phyloP scores from a whole-genome alignment of 495 filamentous ascomycete genomes.

The Penicillium salamii region DNA sequence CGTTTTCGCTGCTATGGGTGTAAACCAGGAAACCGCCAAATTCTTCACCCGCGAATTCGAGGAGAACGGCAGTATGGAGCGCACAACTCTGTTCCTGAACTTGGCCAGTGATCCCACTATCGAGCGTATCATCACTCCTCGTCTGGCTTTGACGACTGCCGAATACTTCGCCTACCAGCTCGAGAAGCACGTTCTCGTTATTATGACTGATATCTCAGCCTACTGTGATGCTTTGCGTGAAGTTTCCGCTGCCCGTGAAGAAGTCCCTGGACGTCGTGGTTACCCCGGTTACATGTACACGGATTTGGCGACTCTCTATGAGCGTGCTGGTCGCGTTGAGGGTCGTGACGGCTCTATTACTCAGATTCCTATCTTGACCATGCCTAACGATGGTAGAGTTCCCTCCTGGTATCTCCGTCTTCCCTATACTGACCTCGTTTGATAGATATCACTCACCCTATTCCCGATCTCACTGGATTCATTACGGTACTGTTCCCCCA shows the following conservation, averaged over 20 bases:
- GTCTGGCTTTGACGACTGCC: constrained; percentile 95
- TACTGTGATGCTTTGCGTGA: constrained; percentile 99
- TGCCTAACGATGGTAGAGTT: constrained; percentile 99
- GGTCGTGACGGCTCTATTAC: constrained; percentile 98
- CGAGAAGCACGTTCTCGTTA: constrained; percentile 98
- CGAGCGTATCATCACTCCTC: constrained; percentile 99
- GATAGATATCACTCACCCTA: constrained; percentile 98
- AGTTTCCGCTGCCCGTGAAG: constrained; percentile 95
- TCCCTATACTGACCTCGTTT: too few species aligned
- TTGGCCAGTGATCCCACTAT: constrained; percentile 99
- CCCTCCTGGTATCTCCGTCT: too few species aligned
- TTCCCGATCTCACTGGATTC: constrained; percentile 97
- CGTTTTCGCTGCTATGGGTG: constrained; percentile 99
- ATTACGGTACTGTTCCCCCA: constrained; percentile 56
- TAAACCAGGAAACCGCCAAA: constrained; percentile 97
- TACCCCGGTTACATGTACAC: constrained; percentile 99
- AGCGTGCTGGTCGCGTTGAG: constrained; percentile 96
- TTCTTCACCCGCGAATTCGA: constrained; percentile 99
- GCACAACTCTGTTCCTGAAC: constrained; percentile 96
- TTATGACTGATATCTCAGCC: constrained; percentile 94
- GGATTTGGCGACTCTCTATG: constrained; percentile 99
- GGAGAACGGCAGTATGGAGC: constrained; percentile 98
- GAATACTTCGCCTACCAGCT: constrained; percentile 99
- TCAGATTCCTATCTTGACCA: constrained; percentile 97
- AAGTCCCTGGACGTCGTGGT: constrained; percentile 98